These are phyloP conservation scores for Rhodotorula diobovata DNA, from an alignment of 768 basidiomycete species.

Conservation along the genomic window DNA sequence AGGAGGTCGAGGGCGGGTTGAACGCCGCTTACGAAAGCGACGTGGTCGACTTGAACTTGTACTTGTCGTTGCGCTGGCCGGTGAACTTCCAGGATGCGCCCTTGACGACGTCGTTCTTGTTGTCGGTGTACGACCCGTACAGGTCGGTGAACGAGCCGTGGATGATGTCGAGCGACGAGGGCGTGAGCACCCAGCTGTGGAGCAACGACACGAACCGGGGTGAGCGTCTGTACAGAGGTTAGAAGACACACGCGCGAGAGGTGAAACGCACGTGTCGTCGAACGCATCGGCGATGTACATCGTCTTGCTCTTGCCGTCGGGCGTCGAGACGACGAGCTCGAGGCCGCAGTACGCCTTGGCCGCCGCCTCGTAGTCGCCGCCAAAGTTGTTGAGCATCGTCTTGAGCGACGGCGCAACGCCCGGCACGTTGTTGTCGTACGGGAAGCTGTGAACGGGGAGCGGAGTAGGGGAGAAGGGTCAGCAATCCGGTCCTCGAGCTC, in stretches of 20 bases:
- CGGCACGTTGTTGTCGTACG: conserved; percentile 20
- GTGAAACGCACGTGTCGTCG: conserved; percentile 10
- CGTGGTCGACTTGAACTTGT: conserved; percentile 8
- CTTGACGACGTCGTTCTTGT: conserved; percentile 29
- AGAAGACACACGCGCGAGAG: no score
- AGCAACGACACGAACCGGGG: conserved; percentile 21
- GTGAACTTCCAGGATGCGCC: conserved; percentile 35
- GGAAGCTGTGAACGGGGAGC: conserved; percentile 13
- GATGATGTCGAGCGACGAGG: conserved; percentile 28
- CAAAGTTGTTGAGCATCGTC: conserved; percentile 38
- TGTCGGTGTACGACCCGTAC: conserved; percentile 8
- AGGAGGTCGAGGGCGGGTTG: no score
- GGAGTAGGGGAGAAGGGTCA: not conserved
- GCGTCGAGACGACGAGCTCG: conserved; percentile 25
- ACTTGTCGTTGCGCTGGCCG: conserved; percentile 31
- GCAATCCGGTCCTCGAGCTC: not conserved
- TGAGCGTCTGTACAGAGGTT: not conserved
- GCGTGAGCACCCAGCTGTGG: conserved; percentile 26
- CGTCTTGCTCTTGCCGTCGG: conserved; percentile 25
- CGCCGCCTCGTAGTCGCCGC: conserved; percentile 24
- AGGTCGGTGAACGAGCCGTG: conserved; percentile 14
- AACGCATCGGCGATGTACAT: conserved; percentile 40
- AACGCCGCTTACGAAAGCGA: not conserved
- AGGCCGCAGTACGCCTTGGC: conserved; percentile 39
- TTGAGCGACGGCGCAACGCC: conserved; percentile 9